Evolutionary conservation across 805 yeast genomes (phyloP), one percentile per base, ranked within the genome.

Genomic region (Lachancea meyersii): DNA sequence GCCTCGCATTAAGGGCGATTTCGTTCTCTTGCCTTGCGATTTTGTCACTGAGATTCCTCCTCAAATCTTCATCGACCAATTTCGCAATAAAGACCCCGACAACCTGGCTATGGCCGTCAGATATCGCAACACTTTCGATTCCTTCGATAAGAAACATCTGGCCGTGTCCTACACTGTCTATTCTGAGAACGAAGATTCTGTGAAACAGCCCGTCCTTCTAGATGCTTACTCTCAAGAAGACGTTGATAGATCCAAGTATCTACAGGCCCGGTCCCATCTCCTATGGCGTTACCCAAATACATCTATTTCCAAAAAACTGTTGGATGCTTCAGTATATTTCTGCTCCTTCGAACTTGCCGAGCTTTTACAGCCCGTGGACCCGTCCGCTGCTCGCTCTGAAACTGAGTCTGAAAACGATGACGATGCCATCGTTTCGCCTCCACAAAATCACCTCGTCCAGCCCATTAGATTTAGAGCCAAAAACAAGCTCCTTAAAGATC

Each of bases 21-120:
- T 87, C 55, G 86, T 88, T n/a, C 63, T 93, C 24, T 65, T 93
- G 43, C 97, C 97, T 6, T 91, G 97, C 67, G 98, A 94, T 62
- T 86, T 93, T 59, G 71, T 94, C 41, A 88, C 97, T 2, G 91
- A 89, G 58, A 69, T 91, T 30, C 95, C 96, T 3, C 96, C 97
- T 9, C 91, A 86, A 55, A 82, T 82, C 16, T 71, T 93, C 24
- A 78, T 88, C 35, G 95, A 91, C 57, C 84, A 82, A 39, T 89
- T 81, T 61, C 72, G 96, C 55, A 80, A 80, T 50, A 79, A 80
- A 54, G 77, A 75, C 18, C 82, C 76, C 31, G 65, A 70, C 22
- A 86, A 85, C 48, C 63, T 84, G 35, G 93, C 94, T 6, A 71
- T 87, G 65, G 72, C 84, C 28, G 77, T 86, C n/a, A 79, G 78